Base-by-base conservation (phyloP, 768 basidiomycete genomes). In the Amanita thiersii region DNA sequence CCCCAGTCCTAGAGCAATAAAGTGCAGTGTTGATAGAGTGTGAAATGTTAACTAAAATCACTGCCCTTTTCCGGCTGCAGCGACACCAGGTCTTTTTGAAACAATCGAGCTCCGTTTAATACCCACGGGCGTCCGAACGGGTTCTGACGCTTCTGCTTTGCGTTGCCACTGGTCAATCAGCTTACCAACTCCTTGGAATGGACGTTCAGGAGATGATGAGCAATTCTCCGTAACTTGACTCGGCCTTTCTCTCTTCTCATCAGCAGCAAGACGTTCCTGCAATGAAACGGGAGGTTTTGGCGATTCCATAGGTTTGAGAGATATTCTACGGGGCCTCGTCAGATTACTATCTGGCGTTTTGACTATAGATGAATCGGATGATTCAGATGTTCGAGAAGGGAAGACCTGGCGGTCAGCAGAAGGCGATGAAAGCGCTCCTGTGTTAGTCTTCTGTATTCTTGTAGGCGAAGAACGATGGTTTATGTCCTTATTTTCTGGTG, bases 91-190 rank as follows among this genome's bases (percentile, higher is more conserved):
- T 52, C 70, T 66, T 57, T 70, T 77, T 2, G 58, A 45, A 20
- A 56, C 52, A 38, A 61, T 47, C 23, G 60, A 65, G 30, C 56
- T 57, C 33, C 70, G 65, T 55, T 63, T 66, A 26, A 54, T 54
- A 40, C 55, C 47, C 18, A 52, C 34, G 20, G 47, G 48, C 15
- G 56, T 54, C 18, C 57, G 66, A 18, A 64, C 46, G 36, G 60
- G 53, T 26, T 75, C 77, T 14, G 63, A 61, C 11, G 34, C 34
- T 49, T 81, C 82, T 12, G 73, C 79, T 61, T 83, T 89, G 44
- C 75, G 77, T 58, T 91, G 86, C 88, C 88, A 91, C 55, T 89
- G 77, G 55, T 87, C 85, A 49, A 91, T 90, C 25, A 91, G 67
- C 61, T 73, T 85, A 20, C 86, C 81, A 32, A 91, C 88, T 26